Conservation (phyloP, 2,329 filamentous ascomycete genomes). For the Cladosporium halotolerans region DNA sequence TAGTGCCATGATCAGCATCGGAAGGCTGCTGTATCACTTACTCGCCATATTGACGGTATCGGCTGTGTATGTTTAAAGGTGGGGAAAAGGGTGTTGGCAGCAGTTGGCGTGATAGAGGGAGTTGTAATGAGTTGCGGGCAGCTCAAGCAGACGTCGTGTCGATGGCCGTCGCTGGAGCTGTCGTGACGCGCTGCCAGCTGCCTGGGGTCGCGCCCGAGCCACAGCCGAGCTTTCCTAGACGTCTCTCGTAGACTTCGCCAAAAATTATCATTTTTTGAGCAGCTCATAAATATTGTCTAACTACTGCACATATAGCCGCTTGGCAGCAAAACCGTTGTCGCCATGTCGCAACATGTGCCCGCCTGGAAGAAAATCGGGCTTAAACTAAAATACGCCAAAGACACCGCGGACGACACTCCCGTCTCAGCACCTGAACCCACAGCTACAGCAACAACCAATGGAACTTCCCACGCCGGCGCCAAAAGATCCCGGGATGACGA, state of each 20-base stretch:
- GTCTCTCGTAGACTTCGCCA: too few relatives aligned
- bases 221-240: too few relatives aligned
- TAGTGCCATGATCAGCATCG: background rate
- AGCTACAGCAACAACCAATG: constrained; percentile 2
- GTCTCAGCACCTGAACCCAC: background rate
- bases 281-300: too few relatives aligned
- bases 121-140: background rate
- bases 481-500: constrained; percentile 10
- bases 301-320: too few relatives aligned
- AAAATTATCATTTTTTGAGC: too few relatives aligned
- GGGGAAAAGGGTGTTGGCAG: background rate
- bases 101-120: constrained; percentile 5
- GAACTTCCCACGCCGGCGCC: constrained; percentile 2
- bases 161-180: constrained; percentile 2
- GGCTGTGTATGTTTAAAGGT: background rate
- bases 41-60: constrained; percentile 11
- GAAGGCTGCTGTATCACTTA: background rate
- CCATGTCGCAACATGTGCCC: constrained; percentile 34
- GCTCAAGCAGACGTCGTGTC: background rate
- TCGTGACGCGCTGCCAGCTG: background rate
- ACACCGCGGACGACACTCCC: constrained; percentile 15
- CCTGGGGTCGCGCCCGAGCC: too few relatives aligned
- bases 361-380: constrained; percentile 57
- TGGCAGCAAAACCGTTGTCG: background rate
- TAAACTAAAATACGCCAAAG: constrained; percentile 51